phyloP scores from a whole-genome alignment of 2,329 filamentous ascomycete genomes.

The Microcera coccophila region DNA sequence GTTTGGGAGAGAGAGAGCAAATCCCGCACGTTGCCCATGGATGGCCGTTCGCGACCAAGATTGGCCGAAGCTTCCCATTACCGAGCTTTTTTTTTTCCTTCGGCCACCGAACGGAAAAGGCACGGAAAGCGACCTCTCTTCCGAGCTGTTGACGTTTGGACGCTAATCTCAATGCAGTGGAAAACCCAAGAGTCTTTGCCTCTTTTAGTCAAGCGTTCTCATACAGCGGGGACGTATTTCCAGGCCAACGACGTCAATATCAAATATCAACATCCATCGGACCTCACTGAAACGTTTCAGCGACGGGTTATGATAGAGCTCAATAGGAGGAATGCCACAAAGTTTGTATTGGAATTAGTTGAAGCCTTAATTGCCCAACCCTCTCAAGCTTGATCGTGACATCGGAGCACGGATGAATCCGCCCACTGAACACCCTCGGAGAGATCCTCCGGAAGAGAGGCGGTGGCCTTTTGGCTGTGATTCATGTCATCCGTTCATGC shows the following conservation, averaged over 20 bases:
- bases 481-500: too few relatives aligned
- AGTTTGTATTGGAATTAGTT: not conserved
- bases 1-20: conserved; percentile 14
- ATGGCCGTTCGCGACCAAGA: not conserved
- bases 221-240: not conserved
- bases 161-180: too few relatives aligned
- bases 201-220: not conserved
- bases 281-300: too few relatives aligned
- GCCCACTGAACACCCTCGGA: too few relatives aligned
- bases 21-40: conserved; percentile 21
- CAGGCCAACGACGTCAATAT: not conserved
- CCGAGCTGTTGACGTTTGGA: conserved; percentile 15
- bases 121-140: conserved; percentile 17
- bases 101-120: conserved; percentile 23
- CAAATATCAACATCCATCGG: too few relatives aligned
- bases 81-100: conserved; percentile 16
- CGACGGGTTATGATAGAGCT: too few relatives aligned
- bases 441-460: too few relatives aligned
- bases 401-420: too few relatives aligned
- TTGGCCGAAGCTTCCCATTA: conserved; percentile 14
- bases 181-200: not conserved
- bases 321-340: not conserved
- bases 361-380: not conserved
- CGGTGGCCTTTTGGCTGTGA: too few relatives aligned
- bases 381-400: too few relatives aligned